Evolutionary conservation across 495 filamentous ascomycete species (phyloP).

Genomic region (Trichoderma virens): DNA sequence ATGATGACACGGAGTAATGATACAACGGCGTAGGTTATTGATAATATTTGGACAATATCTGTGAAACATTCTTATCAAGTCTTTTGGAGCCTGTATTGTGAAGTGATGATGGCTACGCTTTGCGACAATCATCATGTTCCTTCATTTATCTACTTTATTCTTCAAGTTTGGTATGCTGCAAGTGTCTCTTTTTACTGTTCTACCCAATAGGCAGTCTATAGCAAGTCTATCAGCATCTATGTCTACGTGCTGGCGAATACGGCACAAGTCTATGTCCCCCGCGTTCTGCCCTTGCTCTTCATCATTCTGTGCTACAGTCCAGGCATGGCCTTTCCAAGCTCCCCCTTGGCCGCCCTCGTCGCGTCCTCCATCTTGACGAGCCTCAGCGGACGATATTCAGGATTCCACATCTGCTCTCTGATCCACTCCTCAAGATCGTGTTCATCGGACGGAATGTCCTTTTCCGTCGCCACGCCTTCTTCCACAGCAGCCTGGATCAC

Average conservation of each 20-base stretch:
- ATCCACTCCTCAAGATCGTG: slow-evolving; percentile 71
- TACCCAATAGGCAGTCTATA: no score
- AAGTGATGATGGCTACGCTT: no score
- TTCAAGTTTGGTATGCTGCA: no score
- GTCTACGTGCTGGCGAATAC: no score
- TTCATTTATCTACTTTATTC: no score
- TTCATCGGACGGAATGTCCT: slow-evolving; percentile 52
- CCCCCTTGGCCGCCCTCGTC: slow-evolving; percentile 49
- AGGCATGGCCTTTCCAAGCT: slow-evolving; percentile 34
- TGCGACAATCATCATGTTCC: no score
- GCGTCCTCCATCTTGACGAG: slow-evolving; percentile 43
- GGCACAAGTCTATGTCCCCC: no score
- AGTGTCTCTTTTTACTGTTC: no score
- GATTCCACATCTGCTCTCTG: slow-evolving; percentile 83
- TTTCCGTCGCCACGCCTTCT: slow-evolving; percentile 56
- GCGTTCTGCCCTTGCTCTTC: neutral
- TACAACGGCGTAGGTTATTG: neutral
- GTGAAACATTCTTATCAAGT: no score
- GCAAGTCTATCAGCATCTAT: no score
- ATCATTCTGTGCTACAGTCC: slow-evolving; percentile 1
- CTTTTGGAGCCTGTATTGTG: no score
- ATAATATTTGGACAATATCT: neutral
- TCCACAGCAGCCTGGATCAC: slow-evolving; percentile 67
- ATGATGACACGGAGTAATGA: slow-evolving; percentile 6
- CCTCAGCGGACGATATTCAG: slow-evolving; percentile 59